Base-by-base conservation (phyloP, 805 yeast genomes). In the Saturnispora sekii region DNA sequence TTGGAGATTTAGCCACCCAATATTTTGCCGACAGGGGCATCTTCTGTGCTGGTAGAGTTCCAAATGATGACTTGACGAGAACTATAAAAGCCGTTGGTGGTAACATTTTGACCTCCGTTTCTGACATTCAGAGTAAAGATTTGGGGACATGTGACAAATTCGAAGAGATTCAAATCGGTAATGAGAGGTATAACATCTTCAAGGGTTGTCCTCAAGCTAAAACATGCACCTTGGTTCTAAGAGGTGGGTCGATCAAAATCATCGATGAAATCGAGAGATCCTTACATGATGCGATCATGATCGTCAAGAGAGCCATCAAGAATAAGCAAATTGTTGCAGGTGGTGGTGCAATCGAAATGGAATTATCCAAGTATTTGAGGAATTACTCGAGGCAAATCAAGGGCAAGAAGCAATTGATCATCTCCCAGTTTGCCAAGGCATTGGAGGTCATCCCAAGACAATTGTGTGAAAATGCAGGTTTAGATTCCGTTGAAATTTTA, bases 341-440 rank as follows among this genome's bases (percentile, higher is more conserved):
- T 50, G 99, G 99, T 52, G 99, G 99, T 51, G 99, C 99, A 32
- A 83, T 88, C 51, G 98, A 93, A 66, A 93, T 93, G 98, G 97
- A 93, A 61, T 60, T 93, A 35, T 88, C 97, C 33, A 86, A 79
- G 62, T 78, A 84, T 62, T 72, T 93, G 55, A 77, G 98, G 58
- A 96, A 87, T 55, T 76, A 81, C 58, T 80, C 97, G 18, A 81
- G 82, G 58, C 76, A 86, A 15, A 84, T 93, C 55, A 87, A 96
- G 17, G 98, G 98, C 35, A 90, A 93, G 65, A 96, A 90, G 66
- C 99, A 93, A 68, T 70, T 93, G 50, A 81, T 93, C 48, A 83
- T 93, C 47, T 81, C 81, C 47, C 96, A 96, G 7, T 93, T 79
- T 66, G 98, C 98, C 18, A 83, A 84, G 54, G 95, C 97, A 1